Evolutionary conservation across 495 filamentous ascomycete species (phyloP), one percentile per base, ranked within the genome.

Genomic region (Geopyxis carbonaria): DNA sequence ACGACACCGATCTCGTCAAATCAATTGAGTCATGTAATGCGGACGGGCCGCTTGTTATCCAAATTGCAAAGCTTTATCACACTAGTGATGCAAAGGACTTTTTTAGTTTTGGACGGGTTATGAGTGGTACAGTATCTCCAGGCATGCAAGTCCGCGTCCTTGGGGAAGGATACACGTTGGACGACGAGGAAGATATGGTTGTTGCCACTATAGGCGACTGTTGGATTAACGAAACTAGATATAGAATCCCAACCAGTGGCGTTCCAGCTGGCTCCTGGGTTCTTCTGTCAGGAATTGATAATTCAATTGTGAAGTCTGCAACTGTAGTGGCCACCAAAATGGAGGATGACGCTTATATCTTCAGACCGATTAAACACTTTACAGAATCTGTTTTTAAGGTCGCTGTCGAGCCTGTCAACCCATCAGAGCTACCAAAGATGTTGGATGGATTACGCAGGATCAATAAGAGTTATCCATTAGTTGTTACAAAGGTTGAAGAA

Each of bases 381-480:
- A 95, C 85, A 30, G 84, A 95, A 57, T 93, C 86, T 2, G 86
- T 97, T 8, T 82, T 95, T 57, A 97, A 97, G 62, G 81, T 97
- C 31, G 89, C 89, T 0, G 85, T 97, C 20, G 89, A 97, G 57
- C 91, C 89, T 5, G 91, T 97, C 59, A 95, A 95, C 53, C 89
- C 89, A 4, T 94, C 86, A 2, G 89, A 97, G 59, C 64, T 97
- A n/a, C 89, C 89, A 0, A 97, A 97, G 61, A 97, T 97, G 89
- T 67, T 97, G 31, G 89, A 97, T 56, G 89, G 89, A 34, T 69
- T 97, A 20, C 72, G 89, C 35, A 94, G 92, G 53, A 80, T 95
- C 59, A 93, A 93, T 66, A 95, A 95, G 61, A 85, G 77, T 57
- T 97, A 95, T 52, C 89, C 89, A 23, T 66, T 97, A 19, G 78